Percentiles rank a stretch among this genome's conserved stretches.
phyloP scores from a whole-genome alignment of 1,284 basidiomycete genomes.

The Entoloma clypeatum region DNA sequence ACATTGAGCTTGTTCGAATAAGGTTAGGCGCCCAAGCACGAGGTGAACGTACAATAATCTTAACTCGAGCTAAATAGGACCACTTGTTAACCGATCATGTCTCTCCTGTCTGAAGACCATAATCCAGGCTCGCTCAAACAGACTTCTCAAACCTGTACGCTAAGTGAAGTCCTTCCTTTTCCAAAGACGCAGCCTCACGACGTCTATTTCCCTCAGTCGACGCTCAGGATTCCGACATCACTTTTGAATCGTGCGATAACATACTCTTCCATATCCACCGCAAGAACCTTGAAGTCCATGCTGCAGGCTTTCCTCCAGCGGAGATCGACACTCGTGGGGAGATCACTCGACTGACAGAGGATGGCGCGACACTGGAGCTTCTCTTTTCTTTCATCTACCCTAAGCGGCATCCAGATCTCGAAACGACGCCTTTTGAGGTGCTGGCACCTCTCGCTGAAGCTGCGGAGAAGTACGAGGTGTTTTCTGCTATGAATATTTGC shows the following conservation, averaged over 20 bases:
- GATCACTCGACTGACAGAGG: conserved; percentile 9
- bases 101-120: too few species aligned
- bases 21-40: too few species aligned
- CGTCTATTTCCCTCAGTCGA: too few species aligned
- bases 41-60: too few species aligned
- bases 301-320: conserved; percentile 17
- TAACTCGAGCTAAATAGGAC: too few species aligned
- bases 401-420: conserved; percentile 4
- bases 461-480: conserved; percentile 12
- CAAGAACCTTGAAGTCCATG: conserved; percentile 20
- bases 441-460: conserved; percentile 7
- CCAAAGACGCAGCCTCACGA: too few species aligned
- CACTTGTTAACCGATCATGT: too few species aligned
- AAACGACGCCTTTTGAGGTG: background rate
- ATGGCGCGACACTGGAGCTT: conserved; percentile 6
- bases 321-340: conserved; percentile 12
- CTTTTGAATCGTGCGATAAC: conserved; percentile 20
- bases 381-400: conserved; percentile 16
- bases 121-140: too few species aligned
- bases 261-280: conserved; percentile 19
- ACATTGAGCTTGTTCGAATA: too few species aligned
- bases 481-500: conserved; percentile 4
- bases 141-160: too few species aligned
- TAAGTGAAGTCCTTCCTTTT: too few species aligned
- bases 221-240: conserved; percentile 21